These are phyloP conservation scores for Colletotrichum graminicola DNA, from an alignment of 2,329 filamentous ascomycete species.

Conservation along the genomic window DNA sequence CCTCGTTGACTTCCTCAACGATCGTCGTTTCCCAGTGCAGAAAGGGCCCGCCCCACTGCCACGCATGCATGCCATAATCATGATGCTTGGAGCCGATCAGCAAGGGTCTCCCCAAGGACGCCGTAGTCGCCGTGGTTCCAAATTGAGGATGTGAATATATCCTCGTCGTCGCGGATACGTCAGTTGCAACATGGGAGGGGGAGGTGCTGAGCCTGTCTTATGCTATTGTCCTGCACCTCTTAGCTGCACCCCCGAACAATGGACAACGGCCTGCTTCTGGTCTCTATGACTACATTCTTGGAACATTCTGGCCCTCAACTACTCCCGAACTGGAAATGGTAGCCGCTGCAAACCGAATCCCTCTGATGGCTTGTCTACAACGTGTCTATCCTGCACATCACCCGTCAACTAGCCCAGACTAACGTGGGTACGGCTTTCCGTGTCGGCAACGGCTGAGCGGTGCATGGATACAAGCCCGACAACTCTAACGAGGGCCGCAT, in stretches of 20 bases:
- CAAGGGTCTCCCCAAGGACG: constrained; percentile 38
- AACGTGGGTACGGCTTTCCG: constrained; percentile 4
- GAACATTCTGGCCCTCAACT: constrained; percentile 34
- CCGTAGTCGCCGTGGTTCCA: constrained; percentile 21
- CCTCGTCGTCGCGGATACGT: constrained; percentile 38
- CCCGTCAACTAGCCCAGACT: constrained; percentile 11
- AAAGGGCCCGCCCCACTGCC: constrained; percentile 28
- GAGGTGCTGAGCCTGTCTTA: constrained; percentile 19
- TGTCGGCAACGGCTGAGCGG: constrained; percentile 11
- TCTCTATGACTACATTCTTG: constrained; percentile 16
- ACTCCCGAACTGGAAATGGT: constrained; percentile 11
- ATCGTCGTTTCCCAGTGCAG: constrained; percentile 11
- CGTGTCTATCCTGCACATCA: constrained; percentile 24
- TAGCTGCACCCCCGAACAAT: constrained; percentile 20
- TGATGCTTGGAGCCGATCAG: constrained; percentile 38
- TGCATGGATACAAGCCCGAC: constrained; percentile 24
- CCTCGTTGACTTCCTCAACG: constrained; percentile 32
- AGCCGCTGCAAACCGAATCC: constrained; percentile 9
- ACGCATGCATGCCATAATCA: constrained; percentile 38
- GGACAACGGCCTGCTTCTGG: constrained; percentile 5
- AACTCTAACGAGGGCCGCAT: constrained; percentile 37
- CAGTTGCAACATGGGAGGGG: constrained; percentile 34
- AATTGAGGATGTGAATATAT: constrained; percentile 26
- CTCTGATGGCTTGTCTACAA: constrained; percentile 4
- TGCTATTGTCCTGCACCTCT: constrained; percentile 33